Percentiles rank a stretch among this genome's conserved stretches.
Conservation (phyloP, 768 basidiomycete species). For the Baorangia bicolor region DNA sequence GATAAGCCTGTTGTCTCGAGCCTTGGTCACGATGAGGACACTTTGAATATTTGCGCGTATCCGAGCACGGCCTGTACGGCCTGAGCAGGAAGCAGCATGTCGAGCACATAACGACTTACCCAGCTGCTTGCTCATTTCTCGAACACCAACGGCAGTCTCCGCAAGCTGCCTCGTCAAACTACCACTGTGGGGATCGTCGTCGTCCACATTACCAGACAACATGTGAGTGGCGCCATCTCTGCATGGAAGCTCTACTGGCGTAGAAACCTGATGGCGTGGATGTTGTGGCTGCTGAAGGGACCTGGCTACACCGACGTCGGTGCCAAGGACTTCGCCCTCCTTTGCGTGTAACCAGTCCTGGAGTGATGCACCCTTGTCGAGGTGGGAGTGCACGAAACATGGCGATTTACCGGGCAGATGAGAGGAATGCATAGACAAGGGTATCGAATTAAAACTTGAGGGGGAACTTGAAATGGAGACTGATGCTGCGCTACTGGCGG, state of each 20-base stretch:
- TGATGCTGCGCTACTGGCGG: constrained; percentile 10
- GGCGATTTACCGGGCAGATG: constrained; percentile 53
- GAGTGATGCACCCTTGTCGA: constrained; percentile 78
- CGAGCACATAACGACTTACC: constrained; percentile 49
- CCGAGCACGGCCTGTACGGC: constrained; percentile 77
- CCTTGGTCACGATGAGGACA: constrained; percentile 95
- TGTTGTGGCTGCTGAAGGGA: constrained; percentile 39
- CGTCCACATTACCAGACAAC: constrained; percentile 42
- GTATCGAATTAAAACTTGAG: constrained; percentile 27
- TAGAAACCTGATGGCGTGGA: constrained; percentile 6
- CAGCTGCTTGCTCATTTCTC: constrained; percentile 98
- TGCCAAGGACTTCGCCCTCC: constrained; percentile 23
- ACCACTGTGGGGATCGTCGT: constrained; percentile 67
- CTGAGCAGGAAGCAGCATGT: constrained; percentile 10
- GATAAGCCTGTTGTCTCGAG: constrained; percentile 94
- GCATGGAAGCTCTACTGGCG: constrained; percentile 16
- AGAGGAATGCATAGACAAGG: constrained; percentile 27
- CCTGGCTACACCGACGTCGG: constrained; percentile 50
- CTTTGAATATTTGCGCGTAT: constrained; percentile 91
- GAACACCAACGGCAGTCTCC: constrained; percentile 94
- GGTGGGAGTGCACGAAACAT: constrained; percentile 91
- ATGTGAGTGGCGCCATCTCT: constrained; percentile 18
- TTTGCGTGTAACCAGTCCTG: constrained; percentile 66
- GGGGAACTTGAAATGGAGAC: constrained; percentile 29
- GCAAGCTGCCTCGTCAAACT: constrained; percentile 91